These are phyloP conservation scores for Candida palmyrensis DNA, from an alignment of 805 yeast species.

Conservation along the genomic window DNA sequence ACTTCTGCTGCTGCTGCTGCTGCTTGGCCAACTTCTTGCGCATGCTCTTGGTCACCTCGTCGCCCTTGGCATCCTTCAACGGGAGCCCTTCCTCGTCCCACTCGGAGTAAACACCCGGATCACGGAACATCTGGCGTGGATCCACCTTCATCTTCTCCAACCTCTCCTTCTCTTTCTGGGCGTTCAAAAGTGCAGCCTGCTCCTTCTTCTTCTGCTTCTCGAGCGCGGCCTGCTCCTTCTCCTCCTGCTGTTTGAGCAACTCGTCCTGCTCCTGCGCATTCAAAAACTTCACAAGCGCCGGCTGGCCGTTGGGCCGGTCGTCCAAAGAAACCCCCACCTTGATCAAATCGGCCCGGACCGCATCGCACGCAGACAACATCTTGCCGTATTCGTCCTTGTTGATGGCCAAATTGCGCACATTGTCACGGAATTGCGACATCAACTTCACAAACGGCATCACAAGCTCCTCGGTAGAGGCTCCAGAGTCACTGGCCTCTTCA, in stretches of 20 bases:
- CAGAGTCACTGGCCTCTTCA: conserved; percentile 10
- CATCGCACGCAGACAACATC: conserved; percentile 68
- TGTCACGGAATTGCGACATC: conserved; percentile 76
- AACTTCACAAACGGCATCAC: conserved; percentile 78
- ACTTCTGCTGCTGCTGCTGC: conserved; percentile 75
- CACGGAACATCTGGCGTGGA: conserved; percentile 72
- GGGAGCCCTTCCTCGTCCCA: conserved; percentile 91
- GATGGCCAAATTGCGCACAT: conserved; percentile 71
- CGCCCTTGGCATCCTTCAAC: conserved; percentile 67
- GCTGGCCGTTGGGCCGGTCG: conserved; percentile 72
- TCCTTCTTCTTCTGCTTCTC: conserved; percentile 57
- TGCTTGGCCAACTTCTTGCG: conserved; percentile 76
- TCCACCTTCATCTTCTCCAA: conserved; percentile 60
- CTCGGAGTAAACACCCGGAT: conserved; percentile 48
- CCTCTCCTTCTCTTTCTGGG: conserved; percentile 59
- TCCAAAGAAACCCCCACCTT: conserved; percentile 80
- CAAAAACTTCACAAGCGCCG: conserved; percentile 82
- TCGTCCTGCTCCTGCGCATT: conserved; percentile 64
- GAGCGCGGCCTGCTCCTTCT: conserved; percentile 54
- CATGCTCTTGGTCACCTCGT: conserved; percentile 80
- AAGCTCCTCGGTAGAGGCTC: conserved; percentile 50
- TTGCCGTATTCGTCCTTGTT: conserved; percentile 43
- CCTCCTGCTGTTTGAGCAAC: conserved; percentile 54
- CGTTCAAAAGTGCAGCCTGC: conserved; percentile 43
- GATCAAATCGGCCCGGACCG: conserved; percentile 65